Base-by-base conservation (phyloP, 2,329 filamentous ascomycete genomes). In the Cryphonectria nitschkei region DNA sequence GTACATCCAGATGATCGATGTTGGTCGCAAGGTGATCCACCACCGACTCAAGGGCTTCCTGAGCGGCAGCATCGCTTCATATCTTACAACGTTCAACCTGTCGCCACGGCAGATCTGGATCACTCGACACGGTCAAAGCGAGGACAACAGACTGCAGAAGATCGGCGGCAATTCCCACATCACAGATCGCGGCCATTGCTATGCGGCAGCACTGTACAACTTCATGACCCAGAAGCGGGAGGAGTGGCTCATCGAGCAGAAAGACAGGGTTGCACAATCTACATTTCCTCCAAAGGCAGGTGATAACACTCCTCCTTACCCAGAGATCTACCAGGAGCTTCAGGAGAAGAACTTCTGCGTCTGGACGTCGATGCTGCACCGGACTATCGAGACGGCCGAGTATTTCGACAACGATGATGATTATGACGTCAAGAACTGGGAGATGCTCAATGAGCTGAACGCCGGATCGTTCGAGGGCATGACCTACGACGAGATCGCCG, bases 101-200 rank as follows among this genome's bases (percentile, higher is more conserved):
- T 93, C 95, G 0, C 95, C 96, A 0, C 88, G 96, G 68, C 95
- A 98, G 80, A 98, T 99, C 72, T 99, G 96, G 96, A 97, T 99
- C 78, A 98, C 96, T 1, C 87, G 96, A 66, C 96, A 98, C 78
- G 96, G 96, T 58, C 93, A 98, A 81, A 98, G 94, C 70, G 79
- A 89, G 72, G 96, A 99, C 79, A 98, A 99, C 78, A 86, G 93
- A 70, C 86, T 90, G 2, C 94, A 95, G 73, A 97, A 93, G 80
- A 93, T 99, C 72, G 96, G 96, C 56, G 96, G 96, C 61, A 92
- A 99, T 79, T 95, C 95, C 0, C 87, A 92, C 26, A 84, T 99
- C 39, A 97, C 93, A 19, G 89, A 91, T 54, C 91, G 93, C 66
- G 96, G 96, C 26, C 87, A 90, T 73, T 87, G 86, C 74, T 99